Evolutionary conservation across 2,329 filamentous ascomycete genomes (phyloP), one percentile per base, ranked within the genome.

Genomic region (Fusarium dlaminii): DNA sequence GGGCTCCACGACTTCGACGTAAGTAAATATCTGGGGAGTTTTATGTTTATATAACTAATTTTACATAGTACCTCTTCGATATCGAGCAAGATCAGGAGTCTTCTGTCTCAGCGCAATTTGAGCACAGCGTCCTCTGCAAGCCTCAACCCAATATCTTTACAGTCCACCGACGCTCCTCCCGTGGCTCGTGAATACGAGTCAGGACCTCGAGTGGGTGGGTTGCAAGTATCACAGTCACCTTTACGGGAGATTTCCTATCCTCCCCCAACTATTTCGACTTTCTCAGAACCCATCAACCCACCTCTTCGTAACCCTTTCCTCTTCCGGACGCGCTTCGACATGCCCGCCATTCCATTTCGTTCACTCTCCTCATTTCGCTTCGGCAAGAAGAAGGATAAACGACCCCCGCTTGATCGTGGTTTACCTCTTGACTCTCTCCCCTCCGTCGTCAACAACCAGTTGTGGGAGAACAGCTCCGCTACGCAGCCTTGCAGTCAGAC

Each of bases 281-380:
- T 62, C 29, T 46, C 73, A 27, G 46, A 61, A 18, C 49, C 63
- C 13, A 30, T 64, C 36, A 72, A 68, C 24, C 52, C 73, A 55
- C 72, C 70, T 11, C 60, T 63, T 34, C 77, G 74, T 27, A 83
- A 82, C 63, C 81, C 81, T 24, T 82, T 83, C 42, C 76, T 78
- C 46, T 81, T 83, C 75, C 79, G 80, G 54, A 82, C 80, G n/a
- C 76, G 72, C 24, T 66, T 81, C 68, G 75, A 78, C 63, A 63
- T 82, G 24, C 45, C 70, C 68, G 22, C 54, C 3, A 65, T 77
- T 8, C 74, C 79, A 7, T 74, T 79, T 40, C 63, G 40, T 22
- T 61, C 74, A 5, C 36, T 79, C 2, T 71, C 75, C 8, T 76
- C 63, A 24, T 75, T 79, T 62, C 51, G 60, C 27, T 63, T 63